Conservation (phyloP, 441 rosid genomes). For the Flueggea neowawraea region DNA sequence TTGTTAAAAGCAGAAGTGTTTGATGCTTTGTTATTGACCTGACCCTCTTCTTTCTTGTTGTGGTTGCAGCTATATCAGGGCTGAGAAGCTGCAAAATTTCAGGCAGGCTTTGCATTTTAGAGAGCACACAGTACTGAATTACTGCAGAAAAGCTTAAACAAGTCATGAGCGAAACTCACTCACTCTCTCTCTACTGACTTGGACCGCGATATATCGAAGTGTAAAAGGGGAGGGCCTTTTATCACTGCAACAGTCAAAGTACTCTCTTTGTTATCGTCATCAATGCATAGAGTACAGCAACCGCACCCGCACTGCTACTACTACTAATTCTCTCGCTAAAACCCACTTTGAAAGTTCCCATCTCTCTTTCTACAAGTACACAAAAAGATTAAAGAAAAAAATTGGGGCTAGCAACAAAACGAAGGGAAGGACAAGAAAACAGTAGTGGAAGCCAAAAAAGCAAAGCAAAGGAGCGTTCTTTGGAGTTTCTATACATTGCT, state of each 20-base stretch:
- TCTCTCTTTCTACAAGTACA: conserved; percentile 3
- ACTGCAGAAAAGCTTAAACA: conserved; percentile 36
- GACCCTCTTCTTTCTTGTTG: conserved; percentile 4
- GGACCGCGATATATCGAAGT: conserved; percentile 72
- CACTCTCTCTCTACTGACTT: conserved; percentile 54
- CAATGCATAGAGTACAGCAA: conserved; percentile 62
- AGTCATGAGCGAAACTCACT: conserved; percentile 25
- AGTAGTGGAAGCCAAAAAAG: too few species aligned
- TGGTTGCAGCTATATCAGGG: conserved; percentile 35
- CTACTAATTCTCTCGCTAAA: conserved; percentile 23
- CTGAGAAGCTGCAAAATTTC: conserved; percentile 31
- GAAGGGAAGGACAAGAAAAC: neutral
- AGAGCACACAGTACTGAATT: conserved; percentile 34
- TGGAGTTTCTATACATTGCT: too few species aligned
- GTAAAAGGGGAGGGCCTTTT: conserved; percentile 41
- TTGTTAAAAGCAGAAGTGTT: neutral
- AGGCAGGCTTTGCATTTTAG: conserved; percentile 63
- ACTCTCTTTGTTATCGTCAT: conserved; percentile 60
- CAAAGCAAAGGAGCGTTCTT: too few species aligned
- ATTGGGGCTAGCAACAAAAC: neutral
- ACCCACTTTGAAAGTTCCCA: neutral
- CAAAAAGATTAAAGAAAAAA: neutral
- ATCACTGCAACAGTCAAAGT: conserved; percentile 37
- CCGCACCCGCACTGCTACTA: conserved; percentile 34
- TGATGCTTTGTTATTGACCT: neutral